Base-by-base conservation (phyloP, 441 rosid genomes). In the Adansonia gregorii region DNA sequence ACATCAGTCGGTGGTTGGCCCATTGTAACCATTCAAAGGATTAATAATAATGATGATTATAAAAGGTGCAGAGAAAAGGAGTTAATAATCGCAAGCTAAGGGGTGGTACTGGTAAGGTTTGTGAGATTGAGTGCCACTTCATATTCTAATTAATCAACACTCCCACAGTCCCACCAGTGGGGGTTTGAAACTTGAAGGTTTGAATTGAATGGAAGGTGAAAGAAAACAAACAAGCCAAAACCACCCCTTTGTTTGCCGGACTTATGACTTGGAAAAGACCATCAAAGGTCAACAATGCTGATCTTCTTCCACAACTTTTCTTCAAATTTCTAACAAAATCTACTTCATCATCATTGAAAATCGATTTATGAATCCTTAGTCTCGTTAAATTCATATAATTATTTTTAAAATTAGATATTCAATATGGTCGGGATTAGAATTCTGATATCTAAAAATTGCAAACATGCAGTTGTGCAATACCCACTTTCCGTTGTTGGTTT, bases 281-380 rank as follows among this genome's bases (percentile, higher is more conserved):
- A 58, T 6, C 74, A 22, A 48, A 75, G 72, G 85, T 87, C 87
- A 80, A 83, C 82, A 73, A 14, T 68, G 70, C n/a, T 11, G 54
- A 68, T 77, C 10, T 48, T 72, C 67, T 76, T 8, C 52, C 41
- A 61, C 75, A 52, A 1, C 49, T 46, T 52, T 45, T 79, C 83
- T 73, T 78, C 76, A 68, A 78, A 79, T 71, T 77, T 79, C 56
- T 74, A 77, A 69, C 71, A 75, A 79, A 73, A 74, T 61, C 78
- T 39, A 0, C 75, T 73, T 70, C 68, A 70, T 72, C 82, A 74
- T 67, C 73, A 43, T 72, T 75, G 72, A 73, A 71, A 73, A 20
- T 2, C 49, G n/a, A 1, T 24, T 24, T 24, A 24, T 24, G 27
- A 24, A 24, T 24, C 27, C 27, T 24, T 24, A 24, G 1, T 24